phyloP scores from a whole-genome alignment of 2,329 filamentous ascomycete genomes.

The Ascochyta fabae region DNA sequence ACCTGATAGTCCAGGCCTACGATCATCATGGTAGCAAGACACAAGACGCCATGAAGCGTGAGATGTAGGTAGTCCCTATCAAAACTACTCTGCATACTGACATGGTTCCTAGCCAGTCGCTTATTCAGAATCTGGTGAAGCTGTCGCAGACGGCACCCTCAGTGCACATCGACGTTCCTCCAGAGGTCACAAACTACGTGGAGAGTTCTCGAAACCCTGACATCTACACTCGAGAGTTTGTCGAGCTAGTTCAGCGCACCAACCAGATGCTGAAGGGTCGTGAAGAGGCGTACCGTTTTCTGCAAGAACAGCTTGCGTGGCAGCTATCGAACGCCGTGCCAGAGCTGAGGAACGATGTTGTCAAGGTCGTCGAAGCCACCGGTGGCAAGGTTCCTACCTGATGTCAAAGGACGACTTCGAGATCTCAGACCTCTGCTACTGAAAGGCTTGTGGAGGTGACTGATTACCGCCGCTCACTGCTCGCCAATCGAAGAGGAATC shows the following conservation, averaged over 20 bases:
- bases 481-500: too few relatives aligned
- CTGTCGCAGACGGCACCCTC: slow-evolving; percentile 58
- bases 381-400: slow-evolving; percentile 46
- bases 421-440: neutral
- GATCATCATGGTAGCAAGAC: slow-evolving; percentile 65
- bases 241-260: slow-evolving; percentile 66
- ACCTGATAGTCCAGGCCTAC: slow-evolving; percentile 64
- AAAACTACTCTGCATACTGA: neutral
- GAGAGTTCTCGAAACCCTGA: slow-evolving; percentile 69
- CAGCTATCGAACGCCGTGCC: slow-evolving; percentile 66
- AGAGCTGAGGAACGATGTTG: slow-evolving; percentile 61
- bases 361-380: slow-evolving; percentile 56
- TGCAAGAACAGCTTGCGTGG: slow-evolving; percentile 64
- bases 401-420: neutral
- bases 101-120: slow-evolving; percentile 50
- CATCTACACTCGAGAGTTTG: slow-evolving; percentile 70
- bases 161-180: slow-evolving; percentile 61
- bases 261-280: slow-evolving; percentile 69
- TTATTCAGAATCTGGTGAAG: slow-evolving; percentile 61
- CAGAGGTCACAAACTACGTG: slow-evolving; percentile 68
- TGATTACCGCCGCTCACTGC: too few relatives aligned
- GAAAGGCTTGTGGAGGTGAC: too few relatives aligned
- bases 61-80: slow-evolving; percentile 55
- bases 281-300: slow-evolving; percentile 63
- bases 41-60: slow-evolving; percentile 63